These are phyloP conservation scores for Vachellia pachyceras DNA, from an alignment of 306 rosid genomes.

Conservation along the genomic window DNA sequence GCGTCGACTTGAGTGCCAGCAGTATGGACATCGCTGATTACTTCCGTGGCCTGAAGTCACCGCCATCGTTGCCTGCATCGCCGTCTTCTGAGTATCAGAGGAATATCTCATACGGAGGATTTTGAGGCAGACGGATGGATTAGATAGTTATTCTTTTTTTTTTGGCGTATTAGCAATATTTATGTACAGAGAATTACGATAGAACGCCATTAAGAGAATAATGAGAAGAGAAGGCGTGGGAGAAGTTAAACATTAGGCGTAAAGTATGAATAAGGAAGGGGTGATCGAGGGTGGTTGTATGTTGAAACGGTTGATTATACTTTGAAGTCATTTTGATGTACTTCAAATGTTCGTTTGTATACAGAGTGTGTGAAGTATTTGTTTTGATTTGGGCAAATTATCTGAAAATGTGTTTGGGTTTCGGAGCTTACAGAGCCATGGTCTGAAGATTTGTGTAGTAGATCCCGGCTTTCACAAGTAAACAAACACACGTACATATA, in stretches of 20 bases:
- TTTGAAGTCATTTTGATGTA: conserved; percentile 16
- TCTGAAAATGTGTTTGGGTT: background rate
- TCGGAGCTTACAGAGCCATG: background rate
- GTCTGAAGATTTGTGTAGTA: no score
- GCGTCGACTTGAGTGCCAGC: background rate
- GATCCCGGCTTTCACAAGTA: no score
- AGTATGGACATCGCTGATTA: conserved; percentile 57
- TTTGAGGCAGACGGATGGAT: conserved; percentile 35
- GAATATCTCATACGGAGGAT: conserved; percentile 50
- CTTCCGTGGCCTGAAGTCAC: conserved; percentile 53
- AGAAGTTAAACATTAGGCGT: conserved; percentile 14
- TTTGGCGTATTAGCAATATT: background rate
- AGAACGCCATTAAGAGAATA: conserved; percentile 12
- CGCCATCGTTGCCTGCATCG: conserved; percentile 69
- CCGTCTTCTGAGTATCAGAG: conserved; percentile 48
- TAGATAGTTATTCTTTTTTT: conserved; percentile 7
- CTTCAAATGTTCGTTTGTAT: background rate
- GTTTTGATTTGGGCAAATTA: background rate
- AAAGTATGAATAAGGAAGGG: background rate
- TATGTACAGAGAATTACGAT: conserved; percentile 55
- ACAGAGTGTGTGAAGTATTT: background rate
- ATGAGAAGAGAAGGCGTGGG: conserved; percentile 40
- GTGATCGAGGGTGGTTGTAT: conserved; percentile 40
- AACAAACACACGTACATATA: background rate
- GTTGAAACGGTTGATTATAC: conserved; percentile 37